Evolutionary conservation across 1,139 yeast genomes (phyloP).

Genomic region (Suhomyces wounanorum): DNA sequence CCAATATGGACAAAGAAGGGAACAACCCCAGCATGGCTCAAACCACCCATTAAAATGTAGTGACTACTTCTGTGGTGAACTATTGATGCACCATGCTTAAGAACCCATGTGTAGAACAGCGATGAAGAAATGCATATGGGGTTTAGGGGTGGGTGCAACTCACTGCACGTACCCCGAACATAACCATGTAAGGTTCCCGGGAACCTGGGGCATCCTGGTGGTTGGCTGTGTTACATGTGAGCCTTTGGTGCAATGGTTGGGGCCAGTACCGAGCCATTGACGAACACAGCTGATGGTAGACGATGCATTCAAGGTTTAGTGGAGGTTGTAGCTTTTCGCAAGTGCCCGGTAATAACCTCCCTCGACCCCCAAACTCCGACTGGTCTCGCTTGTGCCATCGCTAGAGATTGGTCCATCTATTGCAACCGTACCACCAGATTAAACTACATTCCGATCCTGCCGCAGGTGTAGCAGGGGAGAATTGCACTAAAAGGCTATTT

Average conservation of each 20-base stretch:
- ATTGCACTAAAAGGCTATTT: not conserved
- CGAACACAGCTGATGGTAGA: not conserved
- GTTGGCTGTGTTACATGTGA: not conserved
- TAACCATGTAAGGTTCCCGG: not conserved
- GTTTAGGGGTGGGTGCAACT: not conserved
- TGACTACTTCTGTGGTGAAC: not conserved
- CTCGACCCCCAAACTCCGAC: not conserved
- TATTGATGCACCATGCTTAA: not conserved
- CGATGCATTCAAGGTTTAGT: not conserved
- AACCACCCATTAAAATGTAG: not conserved
- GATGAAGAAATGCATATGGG: not conserved
- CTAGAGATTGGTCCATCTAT: not conserved
- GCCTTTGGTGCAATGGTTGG: too few relatives aligned
- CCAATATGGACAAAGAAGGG: not conserved
- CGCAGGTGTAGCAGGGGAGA: constrained; percentile 2
- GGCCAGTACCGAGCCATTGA: not conserved
- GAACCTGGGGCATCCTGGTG: not conserved
- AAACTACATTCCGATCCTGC: constrained; percentile 2
- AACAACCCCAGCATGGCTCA: not conserved
- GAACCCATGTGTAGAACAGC: not conserved
- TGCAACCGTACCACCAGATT: constrained; percentile 1
- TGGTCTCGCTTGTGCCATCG: not conserved
- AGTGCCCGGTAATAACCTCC: not conserved
- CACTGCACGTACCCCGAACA: not conserved
- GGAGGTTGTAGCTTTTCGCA: not conserved